These are phyloP conservation scores for Aulographum hederae DNA, from an alignment of 2,329 filamentous ascomycete species.

Conservation along the genomic window DNA sequence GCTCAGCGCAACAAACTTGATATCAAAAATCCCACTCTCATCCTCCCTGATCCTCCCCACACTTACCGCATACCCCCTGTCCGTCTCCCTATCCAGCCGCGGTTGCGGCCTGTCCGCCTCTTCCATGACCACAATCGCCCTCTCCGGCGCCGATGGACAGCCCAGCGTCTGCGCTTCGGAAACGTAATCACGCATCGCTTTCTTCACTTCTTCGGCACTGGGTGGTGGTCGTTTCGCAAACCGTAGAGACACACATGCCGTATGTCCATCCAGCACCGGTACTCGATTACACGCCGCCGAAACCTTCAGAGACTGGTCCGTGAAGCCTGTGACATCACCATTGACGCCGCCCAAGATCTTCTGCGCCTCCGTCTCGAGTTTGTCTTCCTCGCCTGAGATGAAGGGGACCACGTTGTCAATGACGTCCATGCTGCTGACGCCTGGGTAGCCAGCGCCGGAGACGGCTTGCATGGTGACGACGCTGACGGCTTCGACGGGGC, in stretches of 20 bases:
- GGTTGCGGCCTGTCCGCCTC: conserved; percentile 84
- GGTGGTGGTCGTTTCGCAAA: conserved; percentile 64
- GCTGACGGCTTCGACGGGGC: conserved; percentile 55
- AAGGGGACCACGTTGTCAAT: conserved; percentile 91
- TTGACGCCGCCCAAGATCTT: conserved; percentile 80
- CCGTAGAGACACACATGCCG: conserved; percentile 74
- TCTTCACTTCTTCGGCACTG: conserved; percentile 55
- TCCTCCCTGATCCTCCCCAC: conserved; percentile 78
- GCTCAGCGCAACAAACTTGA: conserved; percentile 86
- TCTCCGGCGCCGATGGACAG: conserved; percentile 68
- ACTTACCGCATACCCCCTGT: conserved; percentile 75
- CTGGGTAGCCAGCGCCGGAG: conserved; percentile 79
- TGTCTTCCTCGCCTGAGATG: conserved; percentile 88
- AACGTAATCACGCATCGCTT: conserved; percentile 63
- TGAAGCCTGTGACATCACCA: conserved; percentile 48
- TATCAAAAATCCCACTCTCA: conserved; percentile 74
- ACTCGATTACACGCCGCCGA: conserved; percentile 86
- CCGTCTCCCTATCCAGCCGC: conserved; percentile 69
- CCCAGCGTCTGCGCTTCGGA: conserved; percentile 68
- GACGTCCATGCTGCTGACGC: conserved; percentile 86
- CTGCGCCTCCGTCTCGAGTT: conserved; percentile 82
- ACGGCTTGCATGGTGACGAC: conserved; percentile 93
- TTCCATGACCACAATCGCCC: conserved; percentile 75
- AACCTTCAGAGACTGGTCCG: conserved; percentile 61
- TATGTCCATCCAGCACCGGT: conserved; percentile 88